Base-by-base conservation (phyloP, 176 grass and related monocot genomes). In the Zoysia pacifica region DNA sequence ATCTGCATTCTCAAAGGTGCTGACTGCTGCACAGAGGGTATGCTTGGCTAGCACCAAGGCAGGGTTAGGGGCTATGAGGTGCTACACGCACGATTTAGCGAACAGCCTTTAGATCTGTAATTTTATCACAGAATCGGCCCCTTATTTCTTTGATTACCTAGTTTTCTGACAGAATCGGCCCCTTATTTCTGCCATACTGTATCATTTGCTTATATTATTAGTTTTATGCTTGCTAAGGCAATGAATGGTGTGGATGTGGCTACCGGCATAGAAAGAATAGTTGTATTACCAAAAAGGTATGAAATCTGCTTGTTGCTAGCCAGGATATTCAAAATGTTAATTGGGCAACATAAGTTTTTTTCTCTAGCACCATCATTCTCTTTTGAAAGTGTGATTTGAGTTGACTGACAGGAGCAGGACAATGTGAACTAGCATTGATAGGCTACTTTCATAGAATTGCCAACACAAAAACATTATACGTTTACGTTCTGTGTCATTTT, bases 341-440 rank as follows among this genome's bases (percentile, higher is more conserved):
- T 69, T 60, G 50, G 44, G 0, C 7, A 50, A 41, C 16, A 60
- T 1, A 56, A 63, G 46, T 70, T 77, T 45, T 70, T 70, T 44
- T 5, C 64, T 50, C 44, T 41, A 40, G 7, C 66, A 69, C 5
- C 41, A 11, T 69, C 47, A 28, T 9, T 62, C 45, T 65, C 5
- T 10, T 78, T 65, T 71, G 15, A 44, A 41, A 5, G 6, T 48
- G 5, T 2, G 9, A 2, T 28, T n/a, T 11, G 15, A 8, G 48
- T 37, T 83, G n/a, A 15, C 44, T 79, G 41, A 47, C 37, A 28
- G 3, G 36, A 60, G 11, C 16, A 73, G 54, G 43, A 3, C 2
- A 4, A 39, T 36, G 44, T 39, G 38, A 84, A 84, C 15, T 74
- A 79, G 7, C 11, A 75, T 48, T 68, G 19, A 48, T 55, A 50